These are phyloP conservation scores for Dioszegia hungarica DNA, from an alignment of 768 basidiomycete genomes.

Conservation along the genomic window DNA sequence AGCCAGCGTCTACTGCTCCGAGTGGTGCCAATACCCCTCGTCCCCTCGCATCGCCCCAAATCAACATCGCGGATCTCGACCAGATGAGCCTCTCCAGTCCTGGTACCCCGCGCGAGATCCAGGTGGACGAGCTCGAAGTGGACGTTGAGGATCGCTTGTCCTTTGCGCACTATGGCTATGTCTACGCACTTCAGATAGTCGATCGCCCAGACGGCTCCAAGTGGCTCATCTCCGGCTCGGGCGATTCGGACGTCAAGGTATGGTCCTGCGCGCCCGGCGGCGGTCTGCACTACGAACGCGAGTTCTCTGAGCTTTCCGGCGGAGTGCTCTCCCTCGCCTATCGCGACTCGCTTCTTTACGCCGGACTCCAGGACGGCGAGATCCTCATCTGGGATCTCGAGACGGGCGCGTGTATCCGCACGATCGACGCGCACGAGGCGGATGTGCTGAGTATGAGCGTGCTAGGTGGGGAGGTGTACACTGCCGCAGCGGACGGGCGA, in stretches of 20 bases:
- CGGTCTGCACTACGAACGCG: conserved; percentile 25
- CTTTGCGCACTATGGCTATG: conserved; percentile 90
- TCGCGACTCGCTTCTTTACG: conserved; percentile 74
- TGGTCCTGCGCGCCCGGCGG: conserved; percentile 37
- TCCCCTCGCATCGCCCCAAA: neutral
- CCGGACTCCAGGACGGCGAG: conserved; percentile 89
- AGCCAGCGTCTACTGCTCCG: conserved; percentile 67
- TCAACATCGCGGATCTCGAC: neutral
- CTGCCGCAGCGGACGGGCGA: conserved; percentile 57
- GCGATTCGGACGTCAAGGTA: conserved; percentile 78
- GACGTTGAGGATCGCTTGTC: conserved; percentile 68
- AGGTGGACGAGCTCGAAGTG: conserved; percentile 51
- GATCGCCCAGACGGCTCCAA: conserved; percentile 44
- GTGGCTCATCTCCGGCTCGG: conserved; percentile 76
- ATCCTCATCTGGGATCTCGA: conserved; percentile 88
- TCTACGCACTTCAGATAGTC: conserved; percentile 70
- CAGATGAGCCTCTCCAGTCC: neutral
- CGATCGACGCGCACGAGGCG: conserved; percentile 79
- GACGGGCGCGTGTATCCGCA: conserved; percentile 77
- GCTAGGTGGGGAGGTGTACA: conserved; percentile 57
- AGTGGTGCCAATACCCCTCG: conserved; percentile 47
- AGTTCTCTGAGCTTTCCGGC: conserved; percentile 53
- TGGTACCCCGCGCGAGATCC: conserved; percentile 1
- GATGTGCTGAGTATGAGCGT: conserved; percentile 79
- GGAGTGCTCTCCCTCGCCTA: conserved; percentile 77